These are phyloP conservation scores for Bruguiera sexangula DNA, from an alignment of 345 rosid species.

Conservation along the genomic window DNA sequence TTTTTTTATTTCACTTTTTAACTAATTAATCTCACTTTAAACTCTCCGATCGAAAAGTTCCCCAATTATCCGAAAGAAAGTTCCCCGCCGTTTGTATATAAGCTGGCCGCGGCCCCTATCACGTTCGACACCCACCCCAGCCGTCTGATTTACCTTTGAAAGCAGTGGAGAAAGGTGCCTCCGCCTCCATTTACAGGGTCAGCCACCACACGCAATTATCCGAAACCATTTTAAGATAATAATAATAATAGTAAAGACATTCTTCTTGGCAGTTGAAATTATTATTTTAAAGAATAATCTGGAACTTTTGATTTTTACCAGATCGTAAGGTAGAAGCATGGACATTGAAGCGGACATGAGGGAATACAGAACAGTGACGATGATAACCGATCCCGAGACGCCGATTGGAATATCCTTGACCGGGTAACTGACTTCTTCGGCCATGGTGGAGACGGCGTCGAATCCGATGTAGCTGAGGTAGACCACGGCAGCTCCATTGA, in stretches of 20 bases:
- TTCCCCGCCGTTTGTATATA: slow-evolving; percentile 5
- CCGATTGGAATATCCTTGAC: slow-evolving; percentile 86
- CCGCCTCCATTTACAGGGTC: slow-evolving; percentile 62
- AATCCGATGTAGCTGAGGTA: slow-evolving; percentile 40
- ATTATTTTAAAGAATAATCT: background rate
- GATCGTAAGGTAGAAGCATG: slow-evolving; percentile 82
- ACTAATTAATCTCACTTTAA: too few species aligned
- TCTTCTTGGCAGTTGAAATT: background rate
- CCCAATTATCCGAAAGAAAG: too few species aligned
- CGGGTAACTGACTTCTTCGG: slow-evolving; percentile 48
- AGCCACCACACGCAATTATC: background rate
- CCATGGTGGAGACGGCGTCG: too few species aligned
- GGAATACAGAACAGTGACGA: slow-evolving; percentile 80
- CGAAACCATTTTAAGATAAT: background rate
- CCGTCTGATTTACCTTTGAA: slow-evolving; percentile 56
- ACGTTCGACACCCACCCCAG: slow-evolving; percentile 77
- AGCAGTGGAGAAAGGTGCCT: slow-evolving; percentile 81
- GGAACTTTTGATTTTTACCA: slow-evolving; percentile 34
- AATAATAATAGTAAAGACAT: background rate
- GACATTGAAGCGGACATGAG: slow-evolving; percentile 96
- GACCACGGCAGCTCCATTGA: slow-evolving; percentile 79
- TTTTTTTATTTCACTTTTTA: too few species aligned
- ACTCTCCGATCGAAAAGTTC: too few species aligned
- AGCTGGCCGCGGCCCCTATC: slow-evolving; percentile 90
- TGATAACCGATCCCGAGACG: slow-evolving; percentile 72